Conservation (phyloP, 1,139 yeast genomes). For the Lodderomyces theae region DNA sequence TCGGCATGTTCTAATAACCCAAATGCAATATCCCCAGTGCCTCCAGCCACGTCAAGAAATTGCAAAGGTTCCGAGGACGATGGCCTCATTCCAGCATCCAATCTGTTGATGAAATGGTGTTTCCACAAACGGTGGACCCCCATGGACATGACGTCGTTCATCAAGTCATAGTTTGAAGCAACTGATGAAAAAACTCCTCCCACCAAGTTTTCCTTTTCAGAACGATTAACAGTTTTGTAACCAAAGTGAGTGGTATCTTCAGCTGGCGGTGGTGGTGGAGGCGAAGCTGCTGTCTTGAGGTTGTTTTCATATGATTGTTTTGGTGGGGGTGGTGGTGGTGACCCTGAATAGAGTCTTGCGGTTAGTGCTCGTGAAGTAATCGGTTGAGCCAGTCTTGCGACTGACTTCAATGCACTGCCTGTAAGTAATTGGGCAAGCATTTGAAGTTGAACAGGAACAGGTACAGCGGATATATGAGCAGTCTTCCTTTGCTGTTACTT, state of each 20-base stretch:
- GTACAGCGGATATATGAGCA: too few relatives aligned
- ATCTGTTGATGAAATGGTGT: conserved; percentile 76
- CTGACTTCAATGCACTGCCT: background rate
- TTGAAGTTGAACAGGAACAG: too few relatives aligned
- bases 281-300: too few relatives aligned
- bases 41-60: conserved; percentile 97
- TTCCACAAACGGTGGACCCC: conserved; percentile 97
- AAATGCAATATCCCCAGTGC: conserved; percentile 97
- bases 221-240: conserved; percentile 74
- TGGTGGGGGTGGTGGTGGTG: background rate
- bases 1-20: conserved; percentile 92
- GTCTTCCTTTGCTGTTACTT: too few relatives aligned
- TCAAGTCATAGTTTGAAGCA: conserved; percentile 88
- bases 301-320: background rate
- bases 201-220: conserved; percentile 83
- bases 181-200: conserved; percentile 91
- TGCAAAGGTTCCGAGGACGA: conserved; percentile 75
- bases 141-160: conserved; percentile 97
- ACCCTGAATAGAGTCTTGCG: conserved; percentile 7
- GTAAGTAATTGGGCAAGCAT: conserved; percentile 4
- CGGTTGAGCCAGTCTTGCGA: conserved; percentile 8
- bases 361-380: conserved; percentile 1
- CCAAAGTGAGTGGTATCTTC: conserved; percentile 83
- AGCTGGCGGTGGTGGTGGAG: conserved; percentile 8
- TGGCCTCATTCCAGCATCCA: conserved; percentile 94